phyloP scores from a whole-genome alignment of 257 asterid species.

The Salvia miltiorrhiza region DNA sequence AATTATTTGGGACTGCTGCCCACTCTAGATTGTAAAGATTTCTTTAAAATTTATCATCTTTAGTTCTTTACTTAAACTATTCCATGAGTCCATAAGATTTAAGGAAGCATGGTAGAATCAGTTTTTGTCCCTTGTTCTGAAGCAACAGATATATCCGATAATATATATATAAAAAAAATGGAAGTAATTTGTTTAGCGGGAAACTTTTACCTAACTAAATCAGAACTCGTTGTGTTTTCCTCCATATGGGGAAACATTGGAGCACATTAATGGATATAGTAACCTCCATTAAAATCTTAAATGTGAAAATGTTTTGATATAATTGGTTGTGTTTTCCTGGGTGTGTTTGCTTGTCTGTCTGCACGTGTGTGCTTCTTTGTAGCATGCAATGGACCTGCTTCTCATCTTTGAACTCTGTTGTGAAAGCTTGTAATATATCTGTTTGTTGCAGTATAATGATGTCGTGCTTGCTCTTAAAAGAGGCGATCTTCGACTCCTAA shows the following conservation, averaged over 20 bases:
- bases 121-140: neutral
- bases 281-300: neutral
- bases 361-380: neutral
- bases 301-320: neutral
- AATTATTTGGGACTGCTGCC: neutral
- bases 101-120: neutral
- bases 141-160: conserved; percentile 4
- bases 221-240: neutral
- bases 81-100: neutral
- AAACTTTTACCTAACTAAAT: neutral
- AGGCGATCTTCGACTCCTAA: conserved; percentile 93
- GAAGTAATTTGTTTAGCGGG: neutral
- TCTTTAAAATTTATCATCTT: neutral
- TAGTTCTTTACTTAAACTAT: conserved; percentile 2
- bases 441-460: conserved; percentile 60
- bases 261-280: no score
- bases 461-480: conserved; percentile 81
- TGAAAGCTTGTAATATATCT: neutral
- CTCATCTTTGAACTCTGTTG: conserved; percentile 8
- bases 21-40: neutral
- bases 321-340: neutral
- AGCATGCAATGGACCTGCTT: neutral
- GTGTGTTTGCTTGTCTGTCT: neutral
- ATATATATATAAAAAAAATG: neutral
- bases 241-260: neutral